Evolutionary conservation across 108 stramenopile species (phyloP).

Genomic region (Aurantiochytrium sp.): DNA sequence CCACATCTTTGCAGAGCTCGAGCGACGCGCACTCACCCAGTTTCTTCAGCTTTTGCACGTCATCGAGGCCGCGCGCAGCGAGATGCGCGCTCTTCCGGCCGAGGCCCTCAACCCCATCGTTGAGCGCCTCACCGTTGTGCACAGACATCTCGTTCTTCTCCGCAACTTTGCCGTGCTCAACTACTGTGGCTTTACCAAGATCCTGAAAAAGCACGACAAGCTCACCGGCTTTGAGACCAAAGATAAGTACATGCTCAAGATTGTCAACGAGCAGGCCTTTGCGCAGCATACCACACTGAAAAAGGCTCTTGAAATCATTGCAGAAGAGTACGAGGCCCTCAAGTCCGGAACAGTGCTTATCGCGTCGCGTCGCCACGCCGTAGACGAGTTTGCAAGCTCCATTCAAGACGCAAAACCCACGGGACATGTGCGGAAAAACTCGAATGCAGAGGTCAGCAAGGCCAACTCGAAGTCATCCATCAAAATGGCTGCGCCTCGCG

Average conservation of each 20-base stretch:
- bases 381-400: neutral
- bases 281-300: neutral
- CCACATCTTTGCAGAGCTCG: neutral
- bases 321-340: neutral
- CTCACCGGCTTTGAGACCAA: constrained; percentile 71
- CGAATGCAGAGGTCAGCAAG: neutral
- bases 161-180: constrained; percentile 98
- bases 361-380: neutral
- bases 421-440: neutral
- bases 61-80: neutral
- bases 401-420: neutral
- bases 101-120: neutral
- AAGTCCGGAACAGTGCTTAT: neutral
- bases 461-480: no score
- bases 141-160: constrained; percentile 84
- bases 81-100: neutral
- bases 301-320: neutral
- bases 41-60: neutral
- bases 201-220: constrained; percentile 98
- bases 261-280: constrained; percentile 6
- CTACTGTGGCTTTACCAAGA: constrained; percentile 90
- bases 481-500: no score
- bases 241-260: constrained; percentile 63
- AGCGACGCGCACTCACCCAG: neutral
- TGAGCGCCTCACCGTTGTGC: neutral